A percentile compares a stretch with the other conserved stretches of the same genome.
Conservation (phyloP, 2,329 filamentous ascomycete genomes). For the Fusarium nelsonii region DNA sequence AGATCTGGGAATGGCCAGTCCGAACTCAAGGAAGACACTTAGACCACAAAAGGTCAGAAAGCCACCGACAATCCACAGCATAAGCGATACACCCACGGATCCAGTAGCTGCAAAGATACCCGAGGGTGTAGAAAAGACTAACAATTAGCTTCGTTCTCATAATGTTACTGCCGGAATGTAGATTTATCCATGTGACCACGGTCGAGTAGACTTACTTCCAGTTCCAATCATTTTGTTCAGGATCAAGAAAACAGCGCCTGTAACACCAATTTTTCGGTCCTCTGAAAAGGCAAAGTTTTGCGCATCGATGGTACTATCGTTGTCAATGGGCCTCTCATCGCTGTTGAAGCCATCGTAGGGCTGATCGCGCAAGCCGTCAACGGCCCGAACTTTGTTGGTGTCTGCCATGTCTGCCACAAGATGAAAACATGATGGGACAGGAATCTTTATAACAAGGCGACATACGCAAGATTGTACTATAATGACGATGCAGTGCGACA, state of each 20-base stretch:
- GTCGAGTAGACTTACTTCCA: slow-evolving; percentile 58
- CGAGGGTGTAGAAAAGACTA: slow-evolving; percentile 68
- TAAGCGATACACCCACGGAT: slow-evolving; percentile 58
- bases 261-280: slow-evolving; percentile 64
- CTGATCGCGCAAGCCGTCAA: slow-evolving; percentile 18
- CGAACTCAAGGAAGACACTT: slow-evolving; percentile 73
- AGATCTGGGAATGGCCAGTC: slow-evolving; percentile 70
- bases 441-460: neutral
- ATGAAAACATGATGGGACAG: neutral
- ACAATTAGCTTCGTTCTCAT: neutral
- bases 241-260: slow-evolving; percentile 66
- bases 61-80: slow-evolving; percentile 55
- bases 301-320: slow-evolving; percentile 55
- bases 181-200: neutral
- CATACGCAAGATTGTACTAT: neutral
- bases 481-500: neutral
- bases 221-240: slow-evolving; percentile 71
- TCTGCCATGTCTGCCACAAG: slow-evolving; percentile 28
- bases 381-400: slow-evolving; percentile 9
- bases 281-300: slow-evolving; percentile 56
- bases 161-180: no score
- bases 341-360: slow-evolving; percentile 19
- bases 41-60: slow-evolving; percentile 70
- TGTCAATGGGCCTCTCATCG: slow-evolving; percentile 39
- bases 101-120: slow-evolving; percentile 65